Evolutionary conservation across 371 early-diverging fungal genomes (phyloP).

Genomic region (Dinochytrium kinnereticum): DNA sequence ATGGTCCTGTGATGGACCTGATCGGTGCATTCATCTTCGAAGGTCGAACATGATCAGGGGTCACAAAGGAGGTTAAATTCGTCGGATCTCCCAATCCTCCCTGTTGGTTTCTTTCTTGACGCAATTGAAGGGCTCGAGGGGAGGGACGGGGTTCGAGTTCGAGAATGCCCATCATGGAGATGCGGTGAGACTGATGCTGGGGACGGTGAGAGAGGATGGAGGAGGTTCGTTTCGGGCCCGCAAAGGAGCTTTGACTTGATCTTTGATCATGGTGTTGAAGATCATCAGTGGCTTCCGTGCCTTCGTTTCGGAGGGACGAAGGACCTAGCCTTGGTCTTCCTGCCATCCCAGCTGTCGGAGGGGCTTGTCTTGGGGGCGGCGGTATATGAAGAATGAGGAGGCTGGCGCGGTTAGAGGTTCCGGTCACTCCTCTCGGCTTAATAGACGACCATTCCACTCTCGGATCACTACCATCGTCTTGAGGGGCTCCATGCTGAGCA

Average conservation of each 20-base stretch:
- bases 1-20: neutral
- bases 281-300: neutral
- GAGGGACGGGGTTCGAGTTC: conserved; percentile 5
- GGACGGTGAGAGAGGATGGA: neutral
- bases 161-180: neutral
- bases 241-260: too few species aligned
- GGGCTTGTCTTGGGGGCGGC: neutral
- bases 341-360: neutral
- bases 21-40: neutral
- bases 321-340: neutral
- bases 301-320: neutral
- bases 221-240: neutral
- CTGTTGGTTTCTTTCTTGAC: neutral
- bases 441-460: neutral
- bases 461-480: neutral
- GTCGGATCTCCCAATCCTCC: neutral
- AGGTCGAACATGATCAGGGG: conserved; percentile 5
- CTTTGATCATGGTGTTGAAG: too few species aligned
- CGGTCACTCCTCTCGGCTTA: neutral
- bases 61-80: neutral
- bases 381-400: neutral
- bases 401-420: neutral
- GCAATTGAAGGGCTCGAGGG: neutral
- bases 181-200: neutral
- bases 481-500: neutral